Evolutionary conservation across 2,329 filamentous ascomycete species (phyloP), one percentile per base, ranked within the genome.

Genomic region (Rutstroemia sp.): DNA sequence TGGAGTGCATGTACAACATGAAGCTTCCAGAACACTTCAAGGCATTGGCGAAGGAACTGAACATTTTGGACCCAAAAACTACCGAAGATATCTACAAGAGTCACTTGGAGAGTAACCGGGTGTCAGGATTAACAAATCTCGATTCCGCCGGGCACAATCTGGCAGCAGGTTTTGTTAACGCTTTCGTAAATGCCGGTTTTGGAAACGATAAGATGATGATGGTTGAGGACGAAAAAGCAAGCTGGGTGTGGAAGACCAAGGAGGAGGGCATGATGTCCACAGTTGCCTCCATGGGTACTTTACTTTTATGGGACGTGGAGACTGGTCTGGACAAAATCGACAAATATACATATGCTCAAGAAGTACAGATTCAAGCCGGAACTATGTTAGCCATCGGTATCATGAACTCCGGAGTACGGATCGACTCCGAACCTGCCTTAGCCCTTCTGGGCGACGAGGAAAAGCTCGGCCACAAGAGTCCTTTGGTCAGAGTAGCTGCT

Each of bases 31-130:
- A 95, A 61, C 87, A 97, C 73, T 99, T 96, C 80, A 95, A 95
- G 73, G 83, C 88, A 5, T 78, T 99, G 34, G 95, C 86, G 57
- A 96, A 96, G 74, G 94, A 99, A 71, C 80, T 99, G 54, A 97
- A 99, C 72, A 92, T 99, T 52, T 78, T 97, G 44, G 94, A 99
- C 61, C 94, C 94, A 38, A 97, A 96, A 77, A 89, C 90, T 45
- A 95, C 92, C 0, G 94, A 99, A 70, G 95, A 99, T 67, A 99
- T 99, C 67, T 99, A 99, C 81, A 99, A 99, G 78, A 96, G 91
- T 69, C 94, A 99, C 73, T 81, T 99, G 5, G 94, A 99, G 74
- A 97, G 89, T 75, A 95, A 87, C 66, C 84, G 95, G 60, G 94
- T 95, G 53, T 90, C 90, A 23, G 92, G 91, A 38, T 82, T 96